Evolutionary conservation across 83 land plant species (phyloP).

Genomic region (Isoetes engelmannii): DNA sequence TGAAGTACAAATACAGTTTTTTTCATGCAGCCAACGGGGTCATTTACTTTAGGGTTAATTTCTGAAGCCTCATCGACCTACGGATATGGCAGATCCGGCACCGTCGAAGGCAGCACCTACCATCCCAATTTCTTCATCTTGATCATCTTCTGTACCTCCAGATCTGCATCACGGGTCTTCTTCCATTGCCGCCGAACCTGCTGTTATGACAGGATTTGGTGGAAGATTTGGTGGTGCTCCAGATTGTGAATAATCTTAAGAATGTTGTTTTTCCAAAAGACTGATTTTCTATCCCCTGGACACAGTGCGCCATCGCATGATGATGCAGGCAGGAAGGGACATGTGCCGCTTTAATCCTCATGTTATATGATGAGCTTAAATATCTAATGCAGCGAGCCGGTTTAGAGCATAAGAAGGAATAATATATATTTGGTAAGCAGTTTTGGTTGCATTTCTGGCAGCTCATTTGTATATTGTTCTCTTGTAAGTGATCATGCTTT

Average conservation of each 20-base stretch:
- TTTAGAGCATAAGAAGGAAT: too few species aligned
- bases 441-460: too few species aligned
- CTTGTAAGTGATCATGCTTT: too few species aligned
- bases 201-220: conserved; percentile 43
- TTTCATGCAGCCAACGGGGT: too few species aligned
- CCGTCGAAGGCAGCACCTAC: conserved; percentile 29
- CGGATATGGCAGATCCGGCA: conserved; percentile 18
- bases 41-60: too few species aligned
- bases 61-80: conserved; percentile 43
- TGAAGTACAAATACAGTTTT: too few species aligned
- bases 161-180: conserved; percentile 12
- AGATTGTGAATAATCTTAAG: conserved; percentile 76
- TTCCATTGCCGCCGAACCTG: too few species aligned
- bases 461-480: too few species aligned
- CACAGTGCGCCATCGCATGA: conserved; percentile 88
- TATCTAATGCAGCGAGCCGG: conserved; percentile 59
- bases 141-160: conserved; percentile 3
- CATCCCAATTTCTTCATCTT: conserved; percentile 11
- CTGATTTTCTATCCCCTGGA: conserved; percentile 89
- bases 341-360: conserved; percentile 94
- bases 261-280: conserved; percentile 82
- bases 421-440: too few species aligned
- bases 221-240: conserved; percentile 67
- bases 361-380: conserved; percentile 84
- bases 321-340: conserved; percentile 97